Evolutionary conservation across 169 alveolate species (phyloP).

Genomic region (Plasmodium inui): DNA sequence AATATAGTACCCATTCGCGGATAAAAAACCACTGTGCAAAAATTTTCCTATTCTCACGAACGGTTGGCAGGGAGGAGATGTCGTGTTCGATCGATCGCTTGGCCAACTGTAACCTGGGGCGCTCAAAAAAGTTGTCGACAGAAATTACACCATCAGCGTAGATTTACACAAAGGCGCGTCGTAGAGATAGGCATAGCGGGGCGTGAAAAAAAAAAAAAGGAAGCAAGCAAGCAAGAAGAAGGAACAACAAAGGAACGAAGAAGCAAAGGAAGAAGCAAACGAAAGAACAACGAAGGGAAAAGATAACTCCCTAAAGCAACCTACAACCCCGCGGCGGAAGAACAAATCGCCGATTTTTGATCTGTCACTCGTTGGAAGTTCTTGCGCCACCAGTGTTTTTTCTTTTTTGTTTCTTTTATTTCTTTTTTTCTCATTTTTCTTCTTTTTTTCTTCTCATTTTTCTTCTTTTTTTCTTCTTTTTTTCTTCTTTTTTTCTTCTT

Average conservation of each 20-base stretch:
- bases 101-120: not conserved
- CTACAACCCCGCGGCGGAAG: not conserved
- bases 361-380: not conserved
- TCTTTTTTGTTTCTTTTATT: not conserved
- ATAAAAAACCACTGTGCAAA: not conserved
- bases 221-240: not conserved
- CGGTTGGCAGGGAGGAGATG: not conserved
- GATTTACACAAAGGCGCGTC: not conserved
- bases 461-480: not conserved
- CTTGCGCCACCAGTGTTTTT: not conserved
- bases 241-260: not conserved
- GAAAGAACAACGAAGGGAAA: not conserved
- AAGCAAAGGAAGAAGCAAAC: not conserved
- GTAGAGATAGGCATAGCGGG: not conserved
- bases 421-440: not conserved
- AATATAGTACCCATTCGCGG: not conserved
- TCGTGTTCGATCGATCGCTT: not conserved
- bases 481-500: not conserved
- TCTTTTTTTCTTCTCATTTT: not conserved
- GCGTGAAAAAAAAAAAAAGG: not conserved
- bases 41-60: not conserved
- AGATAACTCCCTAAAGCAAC: not conserved
- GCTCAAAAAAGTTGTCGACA: not conserved
- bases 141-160: not conserved
- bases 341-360: constrained; percentile 1